These are phyloP conservation scores for Cytospora piceicola DNA, from an alignment of 2,329 filamentous ascomycete genomes.

Conservation along the genomic window DNA sequence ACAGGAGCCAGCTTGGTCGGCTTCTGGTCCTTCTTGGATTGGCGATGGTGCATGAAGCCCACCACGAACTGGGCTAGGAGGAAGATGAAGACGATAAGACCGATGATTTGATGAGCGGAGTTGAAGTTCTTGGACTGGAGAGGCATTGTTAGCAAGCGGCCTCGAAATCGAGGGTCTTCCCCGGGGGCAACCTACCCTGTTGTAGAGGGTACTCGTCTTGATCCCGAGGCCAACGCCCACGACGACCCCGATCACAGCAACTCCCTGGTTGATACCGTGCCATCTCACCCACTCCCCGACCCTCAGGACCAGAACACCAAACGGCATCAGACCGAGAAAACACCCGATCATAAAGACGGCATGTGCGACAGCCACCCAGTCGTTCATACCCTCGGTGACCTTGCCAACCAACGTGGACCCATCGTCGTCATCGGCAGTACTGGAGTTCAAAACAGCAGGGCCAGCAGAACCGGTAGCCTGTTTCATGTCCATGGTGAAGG, in stretches of 20 bases:
- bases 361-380: conserved; percentile 49
- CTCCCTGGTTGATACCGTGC: conserved; percentile 58
- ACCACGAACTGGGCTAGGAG: conserved; percentile 58
- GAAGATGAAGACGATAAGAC: conserved; percentile 56
- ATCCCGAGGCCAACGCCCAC: conserved; percentile 58
- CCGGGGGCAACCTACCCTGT: conserved; percentile 51
- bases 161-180: not conserved
- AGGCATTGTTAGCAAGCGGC: not conserved
- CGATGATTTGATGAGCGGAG: conserved; percentile 62
- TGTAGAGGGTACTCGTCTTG: conserved; percentile 56
- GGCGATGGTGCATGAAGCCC: conserved; percentile 59
- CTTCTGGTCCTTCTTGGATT: conserved; percentile 53
- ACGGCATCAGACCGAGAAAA: conserved; percentile 59
- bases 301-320: conserved; percentile 58
- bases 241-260: conserved; percentile 53
- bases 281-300: conserved; percentile 55
- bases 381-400: conserved; percentile 37
- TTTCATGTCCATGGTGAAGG: conserved; percentile 59
- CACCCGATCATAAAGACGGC: conserved; percentile 58
- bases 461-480: conserved; percentile 52
- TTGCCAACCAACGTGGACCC: conserved; percentile 40
- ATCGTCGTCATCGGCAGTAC: conserved; percentile 41
- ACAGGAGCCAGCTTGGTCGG: conserved; percentile 55
- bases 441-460: conserved; percentile 45
- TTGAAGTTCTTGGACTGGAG: conserved; percentile 56